Evolutionary conservation across 2,329 filamentous ascomycete species (phyloP).

Genomic region (Pleoardoris graminearum): DNA sequence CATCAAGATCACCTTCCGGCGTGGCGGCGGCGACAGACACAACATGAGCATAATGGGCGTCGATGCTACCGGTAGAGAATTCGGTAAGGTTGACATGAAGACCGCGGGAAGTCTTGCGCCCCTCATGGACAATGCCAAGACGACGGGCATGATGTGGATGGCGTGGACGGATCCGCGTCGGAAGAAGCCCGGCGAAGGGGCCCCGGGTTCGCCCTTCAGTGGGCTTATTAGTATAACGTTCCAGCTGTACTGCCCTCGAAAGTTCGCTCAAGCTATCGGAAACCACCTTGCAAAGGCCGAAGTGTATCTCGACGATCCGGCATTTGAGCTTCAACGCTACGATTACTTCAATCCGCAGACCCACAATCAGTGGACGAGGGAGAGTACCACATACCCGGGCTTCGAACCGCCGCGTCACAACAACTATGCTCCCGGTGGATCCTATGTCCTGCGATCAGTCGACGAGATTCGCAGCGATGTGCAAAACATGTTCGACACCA

Average conservation of each 20-base stretch:
- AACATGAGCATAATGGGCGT: conserved; percentile 73
- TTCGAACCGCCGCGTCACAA: conserved; percentile 16
- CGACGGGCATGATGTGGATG: conserved; percentile 68
- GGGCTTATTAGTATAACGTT: conserved; percentile 61
- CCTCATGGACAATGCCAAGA: conserved; percentile 67
- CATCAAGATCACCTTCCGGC: conserved; percentile 72
- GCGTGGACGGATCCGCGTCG: conserved; percentile 70
- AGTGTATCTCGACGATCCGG: conserved; percentile 67
- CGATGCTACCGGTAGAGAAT: conserved; percentile 71
- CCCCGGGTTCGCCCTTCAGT: conserved; percentile 24
- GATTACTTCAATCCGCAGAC: conserved; percentile 77
- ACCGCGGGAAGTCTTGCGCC: conserved; percentile 70
- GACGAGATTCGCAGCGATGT: conserved; percentile 89
- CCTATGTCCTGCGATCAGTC: conserved; percentile 62
- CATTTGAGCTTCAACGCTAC: conserved; percentile 64
- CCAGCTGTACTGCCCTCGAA: conserved; percentile 77
- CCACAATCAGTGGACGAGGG: conserved; percentile 14
- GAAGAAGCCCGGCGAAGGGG: conserved; percentile 62
- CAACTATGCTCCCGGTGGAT: conserved; percentile 18
- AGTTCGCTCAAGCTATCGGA: conserved; percentile 67
- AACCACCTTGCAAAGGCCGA: conserved; percentile 66
- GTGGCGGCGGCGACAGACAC: conserved; percentile 58
- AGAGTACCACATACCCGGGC: conserved; percentile 13
- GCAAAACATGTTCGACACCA: conserved; percentile 82
- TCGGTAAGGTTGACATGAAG: conserved; percentile 73